Percentiles rank a stretch among this genome's conserved stretches.
Conservation (phyloP, 805 yeast genomes). For the Ogataea henricii region DNA sequence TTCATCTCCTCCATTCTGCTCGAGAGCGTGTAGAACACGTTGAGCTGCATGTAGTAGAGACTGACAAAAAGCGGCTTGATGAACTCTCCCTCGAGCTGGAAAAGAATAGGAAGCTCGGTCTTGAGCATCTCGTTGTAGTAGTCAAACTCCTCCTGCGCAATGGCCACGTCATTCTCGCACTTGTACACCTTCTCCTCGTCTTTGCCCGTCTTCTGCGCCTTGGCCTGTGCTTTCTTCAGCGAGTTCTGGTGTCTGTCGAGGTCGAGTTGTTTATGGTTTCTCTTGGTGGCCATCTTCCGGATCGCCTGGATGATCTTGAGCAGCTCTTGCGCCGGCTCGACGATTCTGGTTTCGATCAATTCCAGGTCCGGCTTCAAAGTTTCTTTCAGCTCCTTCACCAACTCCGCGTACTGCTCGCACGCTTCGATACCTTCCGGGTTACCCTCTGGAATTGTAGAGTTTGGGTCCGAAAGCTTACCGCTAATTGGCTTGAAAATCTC, state of each 20-base stretch:
- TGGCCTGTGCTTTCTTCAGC: constrained; percentile 71
- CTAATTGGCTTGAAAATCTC: constrained; percentile 95
- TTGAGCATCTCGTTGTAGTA: constrained; percentile 95
- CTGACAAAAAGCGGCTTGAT: constrained; percentile 92
- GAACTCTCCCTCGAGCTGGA: constrained; percentile 86
- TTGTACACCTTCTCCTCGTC: constrained; percentile 89
- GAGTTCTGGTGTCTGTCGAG: constrained; percentile 80
- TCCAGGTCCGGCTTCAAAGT: constrained; percentile 91
- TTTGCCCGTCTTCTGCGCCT: constrained; percentile 80
- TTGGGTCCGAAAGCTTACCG: constrained; percentile 90
- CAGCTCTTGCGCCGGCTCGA: constrained; percentile 89
- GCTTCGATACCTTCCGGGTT: constrained; percentile 97
- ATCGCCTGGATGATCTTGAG: constrained; percentile 78
- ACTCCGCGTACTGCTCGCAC: constrained; percentile 84
- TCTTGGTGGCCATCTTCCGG: constrained; percentile 91
- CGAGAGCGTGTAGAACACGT: constrained; percentile 91
- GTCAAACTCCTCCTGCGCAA: constrained; percentile 94
- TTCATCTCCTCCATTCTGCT: constrained; percentile 93
- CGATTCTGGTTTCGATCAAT: constrained; percentile 85
- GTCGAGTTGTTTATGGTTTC: constrained; percentile 94
- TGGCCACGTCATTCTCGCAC: constrained; percentile 84
- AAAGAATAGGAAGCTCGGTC: constrained; percentile 83
- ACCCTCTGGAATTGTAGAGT: constrained; percentile 82
- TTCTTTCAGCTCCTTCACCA: constrained; percentile 82
- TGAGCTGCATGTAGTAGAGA: constrained; percentile 96